Evolutionary conservation across 2,329 filamentous ascomycete genomes (phyloP).

Genomic region (Drechslerella stenobrocha): DNA sequence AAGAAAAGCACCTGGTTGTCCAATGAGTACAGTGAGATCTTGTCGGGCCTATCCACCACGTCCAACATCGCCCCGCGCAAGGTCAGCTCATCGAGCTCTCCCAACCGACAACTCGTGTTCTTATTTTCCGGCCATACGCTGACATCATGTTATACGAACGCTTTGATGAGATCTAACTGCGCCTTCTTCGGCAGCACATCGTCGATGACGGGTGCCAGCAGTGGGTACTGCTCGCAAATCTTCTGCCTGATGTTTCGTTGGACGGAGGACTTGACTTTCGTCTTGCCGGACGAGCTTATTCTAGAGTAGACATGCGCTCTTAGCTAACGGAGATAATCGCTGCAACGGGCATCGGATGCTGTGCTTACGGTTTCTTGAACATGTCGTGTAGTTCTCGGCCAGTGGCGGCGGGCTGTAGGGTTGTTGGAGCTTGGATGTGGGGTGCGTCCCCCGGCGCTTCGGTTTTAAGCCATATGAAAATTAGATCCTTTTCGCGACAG

Average conservation of each 20-base stretch:
- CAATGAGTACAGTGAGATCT: slow-evolving; percentile 83
- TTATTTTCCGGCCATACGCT: slow-evolving; percentile 1
- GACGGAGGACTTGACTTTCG: slow-evolving; percentile 95
- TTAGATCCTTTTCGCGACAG: slow-evolving; percentile 44
- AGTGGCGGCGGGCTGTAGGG: neutral
- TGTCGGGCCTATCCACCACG: slow-evolving; percentile 67
- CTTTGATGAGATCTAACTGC: slow-evolving; percentile 85
- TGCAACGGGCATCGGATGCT: slow-evolving; percentile 4
- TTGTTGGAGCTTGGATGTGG: slow-evolving; percentile 21
- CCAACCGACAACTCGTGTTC: neutral
- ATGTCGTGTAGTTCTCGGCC: slow-evolving; percentile 61
- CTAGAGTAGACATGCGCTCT: slow-evolving; percentile 58
- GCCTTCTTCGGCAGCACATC: slow-evolving; percentile 94
- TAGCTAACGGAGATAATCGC: slow-evolving; percentile 24
- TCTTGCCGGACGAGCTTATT: slow-evolving; percentile 74
- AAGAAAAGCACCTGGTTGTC: slow-evolving; percentile 81
- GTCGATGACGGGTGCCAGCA: slow-evolving; percentile 84
- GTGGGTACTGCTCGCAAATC: slow-evolving; percentile 80
- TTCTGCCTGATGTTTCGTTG: slow-evolving; percentile 83
- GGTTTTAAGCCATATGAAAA: slow-evolving; percentile 44
- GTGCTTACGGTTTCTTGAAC: slow-evolving; percentile 90
- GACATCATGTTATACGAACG: slow-evolving; percentile 46
- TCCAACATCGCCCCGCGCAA: neutral
- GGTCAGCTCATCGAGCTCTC: slow-evolving; percentile 11
- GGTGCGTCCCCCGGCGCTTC: slow-evolving; percentile 31